Conservation (phyloP, 495 filamentous ascomycete genomes). For the Hypoxylon fragiforme region DNA sequence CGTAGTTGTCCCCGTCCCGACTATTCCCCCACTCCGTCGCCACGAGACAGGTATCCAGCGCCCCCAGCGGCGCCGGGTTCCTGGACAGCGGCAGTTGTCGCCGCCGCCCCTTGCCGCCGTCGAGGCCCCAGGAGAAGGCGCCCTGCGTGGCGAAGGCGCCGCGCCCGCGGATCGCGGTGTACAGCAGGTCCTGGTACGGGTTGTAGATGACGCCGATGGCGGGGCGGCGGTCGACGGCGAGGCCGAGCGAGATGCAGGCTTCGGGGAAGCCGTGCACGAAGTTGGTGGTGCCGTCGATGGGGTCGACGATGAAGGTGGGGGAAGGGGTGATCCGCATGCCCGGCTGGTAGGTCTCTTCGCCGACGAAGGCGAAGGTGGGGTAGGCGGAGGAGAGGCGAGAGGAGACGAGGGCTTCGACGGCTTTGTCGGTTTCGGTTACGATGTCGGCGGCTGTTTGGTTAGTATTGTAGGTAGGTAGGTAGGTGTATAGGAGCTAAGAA, state of each 20-base stretch:
- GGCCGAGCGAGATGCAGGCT: slow-evolving; percentile 81
- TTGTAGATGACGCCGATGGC: slow-evolving; percentile 84
- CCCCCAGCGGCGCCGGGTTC: slow-evolving; percentile 55
- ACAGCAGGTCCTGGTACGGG: slow-evolving; percentile 70
- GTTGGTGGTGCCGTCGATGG: slow-evolving; percentile 88
- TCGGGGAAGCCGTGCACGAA: slow-evolving; percentile 82
- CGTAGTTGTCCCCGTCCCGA: slow-evolving; percentile 73
- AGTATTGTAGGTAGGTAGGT: background rate
- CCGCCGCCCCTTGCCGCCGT: slow-evolving; percentile 29
- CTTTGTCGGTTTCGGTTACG: slow-evolving; percentile 84
- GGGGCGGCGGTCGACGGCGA: slow-evolving; percentile 64
- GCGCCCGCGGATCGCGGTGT: slow-evolving; percentile 68
- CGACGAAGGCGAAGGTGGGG: slow-evolving; percentile 73
- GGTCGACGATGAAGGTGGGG: slow-evolving; percentile 88
- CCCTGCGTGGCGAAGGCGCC: slow-evolving; percentile 64
- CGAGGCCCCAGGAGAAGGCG: slow-evolving; percentile 37
- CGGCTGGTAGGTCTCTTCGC: slow-evolving; percentile 82
- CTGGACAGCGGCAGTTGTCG: slow-evolving; percentile 59
- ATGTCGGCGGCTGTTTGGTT: slow-evolving; percentile 68
- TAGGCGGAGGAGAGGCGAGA: slow-evolving; percentile 63
- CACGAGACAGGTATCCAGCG: slow-evolving; percentile 65
- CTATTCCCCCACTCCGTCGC: slow-evolving; percentile 79
- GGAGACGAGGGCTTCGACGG: slow-evolving; percentile 76
- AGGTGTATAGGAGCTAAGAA: slow-evolving; percentile 9
- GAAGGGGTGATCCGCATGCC: slow-evolving; percentile 62